Percentiles rank a stretch among this genome's conserved stretches.
Conservation (phyloP, 208 protist genomes). For the Vickermania ingenoplastis region DNA sequence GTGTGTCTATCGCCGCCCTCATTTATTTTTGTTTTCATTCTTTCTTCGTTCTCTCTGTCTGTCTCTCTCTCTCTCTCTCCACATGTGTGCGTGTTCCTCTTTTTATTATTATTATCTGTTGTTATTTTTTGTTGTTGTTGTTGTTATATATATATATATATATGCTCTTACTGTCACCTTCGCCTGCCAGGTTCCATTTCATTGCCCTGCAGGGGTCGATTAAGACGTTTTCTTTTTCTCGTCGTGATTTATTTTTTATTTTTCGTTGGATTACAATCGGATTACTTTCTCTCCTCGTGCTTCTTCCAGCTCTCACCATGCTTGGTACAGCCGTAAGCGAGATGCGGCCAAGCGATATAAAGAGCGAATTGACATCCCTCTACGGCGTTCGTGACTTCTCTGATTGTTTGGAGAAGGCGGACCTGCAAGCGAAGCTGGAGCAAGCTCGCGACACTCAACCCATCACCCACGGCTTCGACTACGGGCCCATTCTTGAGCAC, state of each 20-base stretch:
- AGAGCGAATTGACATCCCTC: constrained; percentile 46
- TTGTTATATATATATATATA: background rate
- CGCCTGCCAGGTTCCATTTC: no score
- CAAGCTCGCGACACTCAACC: constrained; percentile 21
- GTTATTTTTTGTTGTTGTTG: constrained; percentile 8
- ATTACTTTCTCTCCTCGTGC: background rate
- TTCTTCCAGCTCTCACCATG: background rate
- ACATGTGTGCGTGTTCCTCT: no score
- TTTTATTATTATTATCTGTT: constrained; percentile 6
- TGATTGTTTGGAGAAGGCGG: constrained; percentile 58
- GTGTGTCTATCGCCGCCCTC: background rate
- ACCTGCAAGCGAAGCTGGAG: constrained; percentile 52
- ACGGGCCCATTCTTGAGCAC: constrained; percentile 52
- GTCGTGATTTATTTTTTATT: constrained; percentile 3
- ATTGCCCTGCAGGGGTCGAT: no score
- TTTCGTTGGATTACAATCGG: background rate
- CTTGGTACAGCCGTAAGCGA: background rate
- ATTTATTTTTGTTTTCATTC: constrained; percentile 4
- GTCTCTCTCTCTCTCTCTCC: no score
- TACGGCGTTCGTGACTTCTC: constrained; percentile 55
- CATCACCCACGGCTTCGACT: constrained; percentile 29
- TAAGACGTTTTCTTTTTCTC: no score
- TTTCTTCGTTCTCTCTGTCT: no score
- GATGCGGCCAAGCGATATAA: no score
- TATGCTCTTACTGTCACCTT: background rate